Base-by-base conservation (phyloP, 805 yeast species). In the Ogataea pilisensis region DNA sequence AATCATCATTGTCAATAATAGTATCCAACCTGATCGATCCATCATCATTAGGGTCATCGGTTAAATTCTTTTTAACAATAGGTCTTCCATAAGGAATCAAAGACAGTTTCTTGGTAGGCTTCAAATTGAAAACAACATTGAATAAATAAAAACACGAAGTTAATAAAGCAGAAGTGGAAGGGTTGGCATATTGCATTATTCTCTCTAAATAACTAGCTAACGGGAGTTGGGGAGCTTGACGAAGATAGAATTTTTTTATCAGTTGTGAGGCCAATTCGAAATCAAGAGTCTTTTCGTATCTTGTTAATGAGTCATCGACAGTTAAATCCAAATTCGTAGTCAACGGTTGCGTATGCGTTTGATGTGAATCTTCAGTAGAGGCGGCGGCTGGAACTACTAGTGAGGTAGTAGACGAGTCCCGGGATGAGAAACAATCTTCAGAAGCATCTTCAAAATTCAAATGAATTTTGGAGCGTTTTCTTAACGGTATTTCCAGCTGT, bases 131-230 rank as follows among this genome's bases (percentile, higher is more conserved):
- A 2, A 55, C 43, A 21, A 56, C 33, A 29, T 61, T 58, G 43
- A 61, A 61, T 8, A 64, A 34, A 34, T 54, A 64, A 36, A 54
- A 53, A 5, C 61, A 54, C 11, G 65, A 59, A 17, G 68, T 50
- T 8, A 65, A 37, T 18, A 59, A 48, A 12, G 56, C 61, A 0
- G 68, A 50, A 1, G 65, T 49, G 5, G 68, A 63, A 11, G 63
- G 53, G 3, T 47, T 44, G 2, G 58, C 45, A 45, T 58, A 59
- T 16, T 52, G 53, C 42, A 61, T 53, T 16, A 65, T 54, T 26
- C 70, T 46, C 20, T 62, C 61, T 27, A 65, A 44, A 39, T 65
- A 65, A 2, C 42, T 37, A 2, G 45, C 35, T 19, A 63, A 32
- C 4, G 56, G 39, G 27, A 65, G 48, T 1, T 59, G 46, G 1